Evolutionary conservation across 129 eudicot species (phyloP), one percentile per base, ranked within the genome.

Genomic region (Arctium minus): DNA sequence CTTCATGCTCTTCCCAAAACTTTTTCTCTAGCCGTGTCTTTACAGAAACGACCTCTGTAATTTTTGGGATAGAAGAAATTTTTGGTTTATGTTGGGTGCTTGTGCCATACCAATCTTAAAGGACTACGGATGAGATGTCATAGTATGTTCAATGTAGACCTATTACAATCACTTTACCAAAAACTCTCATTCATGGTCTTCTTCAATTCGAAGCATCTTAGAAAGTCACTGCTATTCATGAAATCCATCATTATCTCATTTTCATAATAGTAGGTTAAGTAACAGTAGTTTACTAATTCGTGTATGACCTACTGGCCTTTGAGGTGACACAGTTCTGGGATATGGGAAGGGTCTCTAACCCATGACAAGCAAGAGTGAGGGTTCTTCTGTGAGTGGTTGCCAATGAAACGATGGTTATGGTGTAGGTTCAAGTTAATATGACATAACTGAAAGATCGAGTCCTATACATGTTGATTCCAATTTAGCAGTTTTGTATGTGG

Each of bases 261-360:
- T 50, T 29, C 18, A 71, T 30, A 79, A 39, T 81, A 60, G 39
- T 39, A 71, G 50, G 18, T 74, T 72, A 64, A 72, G 76, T 81
- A 60, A 80, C 27, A 40, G 42, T 72, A 79, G 53, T 70, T 48
- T 82, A 72, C 67, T 48, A 68, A 50, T 33, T 53, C 37, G 50
- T 81, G 44, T 60, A 36, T 81, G 64, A 70, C 68, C 80, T 80
- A 70, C 77, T 81, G 85, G 74, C 67, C 74, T 74, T 72, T 81
- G 32, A 81, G 79, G 73, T 31, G 40, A 53, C 65, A 73, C 73
- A 13, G 73, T 60, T 81, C 17, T 74, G 68, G 83, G 56, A 70
- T 53, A 29, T 56, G 40, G 17, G 32, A 50, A 50, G 64, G 64
- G 64, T 22, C 27, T 50, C 64, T 50, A 50, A 50, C 64, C 18